Percentiles rank a stretch among this genome's conserved stretches.
These are phyloP conservation scores for Phytophthora agathidicida DNA, from an alignment of 352 stramenopile genomes.

Conservation along the genomic window DNA sequence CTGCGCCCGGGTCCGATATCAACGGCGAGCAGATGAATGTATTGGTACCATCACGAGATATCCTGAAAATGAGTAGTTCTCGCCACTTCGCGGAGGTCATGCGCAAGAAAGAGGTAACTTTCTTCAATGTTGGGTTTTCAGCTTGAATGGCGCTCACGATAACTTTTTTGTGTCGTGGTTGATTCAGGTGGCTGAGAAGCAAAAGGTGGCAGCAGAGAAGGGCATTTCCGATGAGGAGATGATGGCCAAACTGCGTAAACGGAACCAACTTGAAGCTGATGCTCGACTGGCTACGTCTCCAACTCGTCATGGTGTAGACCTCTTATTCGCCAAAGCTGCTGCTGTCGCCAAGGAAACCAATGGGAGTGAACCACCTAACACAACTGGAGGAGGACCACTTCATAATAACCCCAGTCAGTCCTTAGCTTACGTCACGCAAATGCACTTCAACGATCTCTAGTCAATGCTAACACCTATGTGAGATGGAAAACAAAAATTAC, in stretches of 20 bases:
- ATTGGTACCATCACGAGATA: slow-evolving; percentile 75
- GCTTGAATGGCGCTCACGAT: background rate
- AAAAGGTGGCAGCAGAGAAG: slow-evolving; percentile 76
- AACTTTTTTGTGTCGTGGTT: background rate
- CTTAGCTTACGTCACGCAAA: slow-evolving; percentile 74
- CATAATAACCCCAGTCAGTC: slow-evolving; percentile 50
- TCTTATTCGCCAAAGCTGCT: slow-evolving; percentile 40
- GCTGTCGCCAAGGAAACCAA: slow-evolving; percentile 33
- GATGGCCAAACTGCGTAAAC: slow-evolving; percentile 78
- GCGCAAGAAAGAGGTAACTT: slow-evolving; percentile 77
- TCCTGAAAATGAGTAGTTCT: slow-evolving; percentile 89
- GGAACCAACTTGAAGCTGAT: slow-evolving; percentile 72
- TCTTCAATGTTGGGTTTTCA: background rate
- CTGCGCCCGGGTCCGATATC: slow-evolving; percentile 25
- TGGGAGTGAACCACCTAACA: background rate
- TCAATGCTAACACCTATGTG: slow-evolving; percentile 1
- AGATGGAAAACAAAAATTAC: slow-evolving; percentile 38
- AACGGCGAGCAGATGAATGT: slow-evolving; percentile 52
- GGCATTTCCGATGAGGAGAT: slow-evolving; percentile 88
- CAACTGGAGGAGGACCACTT: slow-evolving; percentile 4
- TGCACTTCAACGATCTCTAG: slow-evolving; percentile 73
- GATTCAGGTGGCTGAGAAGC: slow-evolving; percentile 68
- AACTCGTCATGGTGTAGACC: slow-evolving; percentile 39
- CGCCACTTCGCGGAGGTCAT: slow-evolving; percentile 81
- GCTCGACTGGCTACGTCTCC: slow-evolving; percentile 73